Evolutionary conservation across 2,329 filamentous ascomycete genomes (phyloP).

Genomic region (Arthrobotrys megalospora): DNA sequence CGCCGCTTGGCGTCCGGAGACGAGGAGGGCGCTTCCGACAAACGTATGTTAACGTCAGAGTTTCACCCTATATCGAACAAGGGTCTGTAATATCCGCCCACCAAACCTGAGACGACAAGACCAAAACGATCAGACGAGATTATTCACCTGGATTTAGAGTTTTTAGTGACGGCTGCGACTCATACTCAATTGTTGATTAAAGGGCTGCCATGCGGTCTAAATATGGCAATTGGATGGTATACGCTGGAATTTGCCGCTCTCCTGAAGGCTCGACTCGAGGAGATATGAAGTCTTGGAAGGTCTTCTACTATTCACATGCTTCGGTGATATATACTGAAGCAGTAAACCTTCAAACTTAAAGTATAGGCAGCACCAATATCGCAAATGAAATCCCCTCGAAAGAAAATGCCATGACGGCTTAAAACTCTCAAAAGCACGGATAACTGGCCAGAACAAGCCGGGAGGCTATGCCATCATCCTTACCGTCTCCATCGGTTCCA

Average conservation of each 20-base stretch:
- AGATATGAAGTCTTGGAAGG: conserved; percentile 2
- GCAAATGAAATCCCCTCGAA: neutral
- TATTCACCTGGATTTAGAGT: conserved; percentile 2
- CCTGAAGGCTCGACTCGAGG: neutral
- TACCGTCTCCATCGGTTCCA: conserved; percentile 41
- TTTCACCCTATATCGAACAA: conserved; percentile 16
- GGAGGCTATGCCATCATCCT: conserved; percentile 38
- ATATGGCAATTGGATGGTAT: neutral
- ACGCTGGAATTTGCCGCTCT: conserved; percentile 12
- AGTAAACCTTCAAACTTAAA: conserved; percentile 13
- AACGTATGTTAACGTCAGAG: neutral
- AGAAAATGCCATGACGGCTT: conserved; percentile 5
- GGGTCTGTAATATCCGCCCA: conserved; percentile 33
- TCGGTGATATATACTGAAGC: conserved; percentile 20
- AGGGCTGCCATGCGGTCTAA: conserved; percentile 14
- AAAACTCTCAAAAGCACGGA: conserved; percentile 34
- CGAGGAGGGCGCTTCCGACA: conserved; percentile 51
- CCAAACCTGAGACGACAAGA: conserved; percentile 44
- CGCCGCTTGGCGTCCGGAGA: conserved; percentile 53
- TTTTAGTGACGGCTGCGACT: neutral
- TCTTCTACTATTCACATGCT: conserved; percentile 3
- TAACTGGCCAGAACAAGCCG: conserved; percentile 32
- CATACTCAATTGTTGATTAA: neutral
- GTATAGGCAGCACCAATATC: conserved; percentile 4
- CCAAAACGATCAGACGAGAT: conserved; percentile 1